These are phyloP conservation scores for Botrytis cinerea DNA, from an alignment of 2,329 filamentous ascomycete genomes.

Conservation along the genomic window DNA sequence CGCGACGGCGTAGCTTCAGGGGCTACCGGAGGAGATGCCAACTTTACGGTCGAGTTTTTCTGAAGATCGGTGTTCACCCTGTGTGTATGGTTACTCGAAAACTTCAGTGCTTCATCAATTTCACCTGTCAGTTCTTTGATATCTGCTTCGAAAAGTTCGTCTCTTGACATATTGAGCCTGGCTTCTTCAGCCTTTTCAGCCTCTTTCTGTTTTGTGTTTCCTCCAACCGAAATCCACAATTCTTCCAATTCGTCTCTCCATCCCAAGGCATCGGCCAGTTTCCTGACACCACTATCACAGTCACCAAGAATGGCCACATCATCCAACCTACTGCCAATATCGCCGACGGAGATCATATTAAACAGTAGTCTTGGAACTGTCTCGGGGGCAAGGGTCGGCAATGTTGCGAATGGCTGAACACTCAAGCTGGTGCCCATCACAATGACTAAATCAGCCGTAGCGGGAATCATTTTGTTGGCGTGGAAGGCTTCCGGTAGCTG, in stretches of 20 bases:
- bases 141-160: conserved; percentile 50
- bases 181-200: conserved; percentile 27
- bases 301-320: conserved; percentile 83
- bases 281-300: conserved; percentile 79
- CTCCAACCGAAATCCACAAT: conserved; percentile 70
- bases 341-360: conserved; percentile 82
- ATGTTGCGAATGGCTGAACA: conserved; percentile 84
- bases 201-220: conserved; percentile 53
- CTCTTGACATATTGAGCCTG: conserved; percentile 43
- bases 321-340: conserved; percentile 73
- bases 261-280: conserved; percentile 75
- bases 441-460: conserved; percentile 73
- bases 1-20: not conserved
- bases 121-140: conserved; percentile 43
- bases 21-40: not conserved
- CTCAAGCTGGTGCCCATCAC: conserved; percentile 86
- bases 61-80: conserved; percentile 36
- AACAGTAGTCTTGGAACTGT: conserved; percentile 77
- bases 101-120: conserved; percentile 41
- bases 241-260: conserved; percentile 83
- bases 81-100: conserved; percentile 39
- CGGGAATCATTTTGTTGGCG: conserved; percentile 54
- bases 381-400: conserved; percentile 66
- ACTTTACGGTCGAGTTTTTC: conserved; percentile 18
- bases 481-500: conserved; percentile 67